phyloP scores from a whole-genome alignment of 176 grass and related monocot species.

The Musa acuminata region DNA sequence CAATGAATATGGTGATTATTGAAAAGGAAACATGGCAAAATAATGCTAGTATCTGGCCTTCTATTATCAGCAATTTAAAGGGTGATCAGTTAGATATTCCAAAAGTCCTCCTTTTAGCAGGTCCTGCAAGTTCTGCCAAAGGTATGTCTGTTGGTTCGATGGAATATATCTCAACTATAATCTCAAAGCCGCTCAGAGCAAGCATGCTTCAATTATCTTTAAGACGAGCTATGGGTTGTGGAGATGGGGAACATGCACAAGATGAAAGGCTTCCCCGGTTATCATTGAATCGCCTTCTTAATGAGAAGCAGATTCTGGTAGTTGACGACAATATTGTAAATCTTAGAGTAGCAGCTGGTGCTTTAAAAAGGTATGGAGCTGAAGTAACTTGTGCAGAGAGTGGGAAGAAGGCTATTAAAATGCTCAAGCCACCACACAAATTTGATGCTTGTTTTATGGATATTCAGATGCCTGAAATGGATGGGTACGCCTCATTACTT shows the following conservation, averaged over 20 bases:
- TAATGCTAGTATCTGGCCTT: constrained; percentile 46
- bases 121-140: constrained; percentile 44
- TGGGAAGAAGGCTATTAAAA: constrained; percentile 57
- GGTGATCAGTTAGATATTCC: constrained; percentile 38
- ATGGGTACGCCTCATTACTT: constrained; percentile 45
- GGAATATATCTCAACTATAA: constrained; percentile 61
- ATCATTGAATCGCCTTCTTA: constrained; percentile 65
- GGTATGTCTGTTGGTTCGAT: constrained; percentile 31
- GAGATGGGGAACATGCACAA: constrained; percentile 42
- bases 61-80: constrained; percentile 51
- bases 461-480: constrained; percentile 99
- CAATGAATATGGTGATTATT: constrained; percentile 65
- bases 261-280: constrained; percentile 49
- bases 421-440: constrained; percentile 70
- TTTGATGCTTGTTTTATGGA: constrained; percentile 99
- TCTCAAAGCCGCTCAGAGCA: constrained; percentile 83
- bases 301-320: constrained; percentile 70
- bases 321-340: constrained; percentile 93
- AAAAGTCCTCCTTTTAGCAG: constrained; percentile 69
- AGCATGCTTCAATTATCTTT: constrained; percentile 81
- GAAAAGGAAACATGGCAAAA: constrained; percentile 73
- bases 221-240: constrained; percentile 47
- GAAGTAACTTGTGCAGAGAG: constrained; percentile 65
- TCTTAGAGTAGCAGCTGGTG: constrained; percentile 85
- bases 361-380: constrained; percentile 90